Evolutionary conservation across 306 rosid species (phyloP).

Genomic region (Styphnolobium japonicum): DNA sequence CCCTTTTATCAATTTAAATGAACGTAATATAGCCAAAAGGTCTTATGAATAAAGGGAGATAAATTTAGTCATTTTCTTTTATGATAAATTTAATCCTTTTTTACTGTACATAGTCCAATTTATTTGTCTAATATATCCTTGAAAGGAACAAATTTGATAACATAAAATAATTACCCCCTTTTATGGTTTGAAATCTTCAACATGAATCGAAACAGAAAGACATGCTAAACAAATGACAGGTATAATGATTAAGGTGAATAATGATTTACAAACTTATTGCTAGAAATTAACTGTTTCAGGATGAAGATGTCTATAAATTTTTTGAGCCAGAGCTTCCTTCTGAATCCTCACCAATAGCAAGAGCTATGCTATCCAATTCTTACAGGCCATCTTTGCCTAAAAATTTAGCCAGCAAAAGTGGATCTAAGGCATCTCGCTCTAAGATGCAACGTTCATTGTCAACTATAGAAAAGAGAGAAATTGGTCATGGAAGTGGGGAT

Average conservation of each 20-base stretch:
- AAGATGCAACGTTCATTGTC: conserved; percentile 81
- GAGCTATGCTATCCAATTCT: conserved; percentile 38
- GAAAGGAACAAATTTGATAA: background rate
- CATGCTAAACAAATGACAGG: background rate
- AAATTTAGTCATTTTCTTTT: background rate
- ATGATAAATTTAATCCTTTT: background rate
- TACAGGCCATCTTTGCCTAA: conserved; percentile 42
- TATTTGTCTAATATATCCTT: background rate
- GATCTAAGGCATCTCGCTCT: conserved; percentile 44
- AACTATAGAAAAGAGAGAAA: conserved; percentile 52
- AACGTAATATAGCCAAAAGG: too few species aligned
- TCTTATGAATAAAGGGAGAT: too few species aligned
- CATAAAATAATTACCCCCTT: background rate
- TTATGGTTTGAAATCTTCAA: background rate
- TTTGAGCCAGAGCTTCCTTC: conserved; percentile 92
- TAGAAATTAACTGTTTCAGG: conserved; percentile 47
- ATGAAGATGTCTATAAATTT: conserved; percentile 82
- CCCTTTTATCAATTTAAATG: background rate
- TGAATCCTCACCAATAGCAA: conserved; percentile 42
- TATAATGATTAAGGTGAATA: background rate
- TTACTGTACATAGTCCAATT: background rate
- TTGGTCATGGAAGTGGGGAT: conserved; percentile 22
- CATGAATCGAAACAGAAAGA: background rate
- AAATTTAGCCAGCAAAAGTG: conserved; percentile 38
- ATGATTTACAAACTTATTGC: background rate